Percentiles rank a stretch among this genome's conserved stretches.
Evolutionary conservation across 371 early-diverging fungal species (phyloP).

Genomic region (Mucor circinelloides): DNA sequence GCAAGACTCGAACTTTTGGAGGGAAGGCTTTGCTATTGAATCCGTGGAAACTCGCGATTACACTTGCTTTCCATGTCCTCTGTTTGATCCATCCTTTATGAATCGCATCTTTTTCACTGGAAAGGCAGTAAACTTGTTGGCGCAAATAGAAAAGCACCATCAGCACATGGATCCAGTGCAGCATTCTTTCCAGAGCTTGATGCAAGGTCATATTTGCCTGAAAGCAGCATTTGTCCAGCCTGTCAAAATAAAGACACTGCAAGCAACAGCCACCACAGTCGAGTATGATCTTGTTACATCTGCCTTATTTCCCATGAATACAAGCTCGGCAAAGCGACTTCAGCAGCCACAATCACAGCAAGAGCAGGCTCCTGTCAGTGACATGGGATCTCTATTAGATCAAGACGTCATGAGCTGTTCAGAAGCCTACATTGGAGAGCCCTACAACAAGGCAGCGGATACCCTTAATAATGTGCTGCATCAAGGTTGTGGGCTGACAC

Average conservation of each 20-base stretch:
- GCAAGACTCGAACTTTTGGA: conserved; percentile 27
- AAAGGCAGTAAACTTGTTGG: conserved; percentile 33
- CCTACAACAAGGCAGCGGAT: conserved; percentile 21
- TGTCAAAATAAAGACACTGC: neutral
- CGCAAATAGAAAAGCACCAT: conserved; percentile 7
- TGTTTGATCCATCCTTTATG: conserved; percentile 26
- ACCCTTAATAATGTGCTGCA: conserved; percentile 22
- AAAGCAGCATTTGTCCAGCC: conserved; percentile 7
- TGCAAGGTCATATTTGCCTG: neutral
- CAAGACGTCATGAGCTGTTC: conserved; percentile 12
- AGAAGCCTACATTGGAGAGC: conserved; percentile 21
- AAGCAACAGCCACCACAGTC: neutral
- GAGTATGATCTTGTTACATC: conserved; percentile 6
- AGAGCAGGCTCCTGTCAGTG: neutral
- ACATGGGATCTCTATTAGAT: conserved; percentile 22
- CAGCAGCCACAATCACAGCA: neutral
- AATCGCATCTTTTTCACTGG: conserved; percentile 36
- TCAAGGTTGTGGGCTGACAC: conserved; percentile 19
- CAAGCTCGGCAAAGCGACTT: neutral
- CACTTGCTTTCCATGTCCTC: conserved; percentile 23
- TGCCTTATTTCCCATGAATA: neutral
- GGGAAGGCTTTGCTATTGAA: conserved; percentile 18
- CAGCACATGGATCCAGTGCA: neutral
- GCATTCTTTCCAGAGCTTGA: neutral
- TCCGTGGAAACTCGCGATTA: neutral